Base-by-base conservation (phyloP, 192 early-diverging fungal species). In the Linnemannia exigua region DNA sequence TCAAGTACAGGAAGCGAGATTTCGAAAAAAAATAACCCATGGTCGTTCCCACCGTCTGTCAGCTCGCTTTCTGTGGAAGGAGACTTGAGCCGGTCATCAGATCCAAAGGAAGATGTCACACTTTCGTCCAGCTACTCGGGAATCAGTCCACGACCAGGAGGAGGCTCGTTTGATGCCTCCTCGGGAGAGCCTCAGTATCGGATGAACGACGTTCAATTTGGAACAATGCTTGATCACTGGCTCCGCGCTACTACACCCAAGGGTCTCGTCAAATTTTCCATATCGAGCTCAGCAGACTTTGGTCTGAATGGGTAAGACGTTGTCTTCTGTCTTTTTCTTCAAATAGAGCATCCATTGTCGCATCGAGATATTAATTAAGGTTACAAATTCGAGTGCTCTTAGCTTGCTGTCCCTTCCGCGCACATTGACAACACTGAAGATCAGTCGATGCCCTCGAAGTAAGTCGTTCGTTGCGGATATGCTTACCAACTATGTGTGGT, bases 171-270 rank as follows among this genome's bases (percentile, higher is more conserved):
- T 74, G 31, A 74, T 48, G 33, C 19, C 33, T 54, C 19, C 4
- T 20, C 67, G 20, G 25, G 7, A 14, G 25, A 25, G 8, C 47
- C 67, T 7, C 35, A 48, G 0, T 70, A 70, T 37, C 76, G 35
- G 22, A 77, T 77, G 67, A 70, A 48, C 12, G 51, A 48, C 4
- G 67, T 33, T 36, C 73, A 28, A 9, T 38, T 70, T 25, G 74
- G 79, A 16, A 69, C 79, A 35, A 69, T 68, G 50, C 52, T 81
- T 50, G 79, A 81, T 19, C 71, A 75, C 70, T 81, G 79, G 79
- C 74, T 81, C 25, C 73, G 68, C 14, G 48, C 72, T 35, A 67
- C 79, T 1, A 38, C 75, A 19, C 79, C 74, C 9, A 37, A 74
- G 35, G 31, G 46, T 14, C 46, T 81, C 4, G 75, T 19, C 11